phyloP scores from a whole-genome alignment of 2,329 filamentous ascomycete genomes.

The Claviceps africana region DNA sequence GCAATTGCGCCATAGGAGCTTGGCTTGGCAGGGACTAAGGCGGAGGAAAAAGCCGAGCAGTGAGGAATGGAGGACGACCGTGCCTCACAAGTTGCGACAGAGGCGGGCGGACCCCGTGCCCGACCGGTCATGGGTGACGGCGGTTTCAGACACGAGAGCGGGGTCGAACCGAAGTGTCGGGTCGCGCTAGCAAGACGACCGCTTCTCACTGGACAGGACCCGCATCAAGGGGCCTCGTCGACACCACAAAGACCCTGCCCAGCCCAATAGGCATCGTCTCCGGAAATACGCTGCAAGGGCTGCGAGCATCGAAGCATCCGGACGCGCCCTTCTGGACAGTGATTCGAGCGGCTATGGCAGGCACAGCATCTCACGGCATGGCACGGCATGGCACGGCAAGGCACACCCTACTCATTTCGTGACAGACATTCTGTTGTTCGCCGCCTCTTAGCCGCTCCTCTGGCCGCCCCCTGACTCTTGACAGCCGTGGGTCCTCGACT shows the following conservation, averaged over 20 bases:
- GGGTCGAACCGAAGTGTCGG: slow-evolving; percentile 23
- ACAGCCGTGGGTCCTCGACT: too few species aligned
- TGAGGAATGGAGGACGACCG: neutral
- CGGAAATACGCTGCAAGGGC: slow-evolving; percentile 8
- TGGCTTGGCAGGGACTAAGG: too few species aligned
- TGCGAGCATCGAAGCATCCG: neutral
- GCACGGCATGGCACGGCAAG: too few species aligned
- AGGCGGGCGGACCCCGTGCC: slow-evolving; percentile 7
- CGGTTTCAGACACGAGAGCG: slow-evolving; percentile 5
- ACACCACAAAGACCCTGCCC: neutral
- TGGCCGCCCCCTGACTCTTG: too few species aligned
- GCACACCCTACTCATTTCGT: neutral
- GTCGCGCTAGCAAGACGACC: slow-evolving; percentile 18
- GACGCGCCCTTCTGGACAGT: slow-evolving; percentile 12
- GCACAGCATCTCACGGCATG: too few species aligned
- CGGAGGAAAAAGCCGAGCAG: too few species aligned
- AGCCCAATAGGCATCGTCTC: slow-evolving; percentile 15
- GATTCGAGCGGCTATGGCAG: neutral
- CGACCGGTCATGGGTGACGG: slow-evolving; percentile 15
- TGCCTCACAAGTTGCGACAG: neutral
- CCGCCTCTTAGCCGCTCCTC: too few species aligned
- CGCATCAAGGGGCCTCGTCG: neutral
- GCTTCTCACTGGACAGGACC: slow-evolving; percentile 10
- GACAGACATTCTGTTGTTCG: neutral
- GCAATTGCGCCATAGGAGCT: too few species aligned